Percentiles rank a stretch among this genome's conserved stretches.
Evolutionary conservation across 805 yeast species (phyloP).

Genomic region (Blastobotrys parvus): DNA sequence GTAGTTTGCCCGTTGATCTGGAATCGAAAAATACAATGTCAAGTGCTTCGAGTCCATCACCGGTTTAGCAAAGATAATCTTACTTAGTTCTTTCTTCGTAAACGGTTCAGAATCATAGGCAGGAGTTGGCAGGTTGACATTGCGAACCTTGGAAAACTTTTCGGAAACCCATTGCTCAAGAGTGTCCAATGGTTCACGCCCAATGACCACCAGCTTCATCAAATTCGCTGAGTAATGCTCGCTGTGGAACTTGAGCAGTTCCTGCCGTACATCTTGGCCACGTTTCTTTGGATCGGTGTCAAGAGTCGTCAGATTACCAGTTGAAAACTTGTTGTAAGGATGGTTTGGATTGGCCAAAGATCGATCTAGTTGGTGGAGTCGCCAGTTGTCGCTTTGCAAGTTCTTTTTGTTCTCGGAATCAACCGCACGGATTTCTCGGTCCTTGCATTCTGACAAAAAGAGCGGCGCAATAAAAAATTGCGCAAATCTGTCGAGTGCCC

Average conservation of each 20-base stretch:
- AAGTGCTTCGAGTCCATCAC: slow-evolving; percentile 70
- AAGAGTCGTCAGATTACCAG: slow-evolving; percentile 77
- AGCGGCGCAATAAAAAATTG: slow-evolving; percentile 87
- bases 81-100: slow-evolving; percentile 40
- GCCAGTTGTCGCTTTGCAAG: slow-evolving; percentile 82
- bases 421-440: slow-evolving; percentile 88
- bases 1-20: slow-evolving; percentile 65
- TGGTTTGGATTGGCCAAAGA: slow-evolving; percentile 63
- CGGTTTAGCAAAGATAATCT: slow-evolving; percentile 61
- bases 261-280: slow-evolving; percentile 72
- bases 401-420: slow-evolving; percentile 95
- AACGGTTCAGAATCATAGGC: slow-evolving; percentile 42
- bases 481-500: slow-evolving; percentile 86
- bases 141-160: slow-evolving; percentile 55
- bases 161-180: slow-evolving; percentile 63
- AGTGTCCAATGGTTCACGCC: slow-evolving; percentile 68
- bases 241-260: slow-evolving; percentile 65
- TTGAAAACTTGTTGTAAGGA: slow-evolving; percentile 81
- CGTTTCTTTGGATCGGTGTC: slow-evolving; percentile 51
- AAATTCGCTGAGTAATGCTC: slow-evolving; percentile 73
- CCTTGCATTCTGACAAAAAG: slow-evolving; percentile 66
- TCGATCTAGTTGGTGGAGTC: slow-evolving; percentile 78
- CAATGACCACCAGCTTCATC: slow-evolving; percentile 80
- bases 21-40: slow-evolving; percentile 62
- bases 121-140: slow-evolving; percentile 34